Evolutionary conservation across 768 basidiomycete genomes (phyloP), one percentile per base, ranked within the genome.

Genomic region (Porphyrellus cyaneotinctus): DNA sequence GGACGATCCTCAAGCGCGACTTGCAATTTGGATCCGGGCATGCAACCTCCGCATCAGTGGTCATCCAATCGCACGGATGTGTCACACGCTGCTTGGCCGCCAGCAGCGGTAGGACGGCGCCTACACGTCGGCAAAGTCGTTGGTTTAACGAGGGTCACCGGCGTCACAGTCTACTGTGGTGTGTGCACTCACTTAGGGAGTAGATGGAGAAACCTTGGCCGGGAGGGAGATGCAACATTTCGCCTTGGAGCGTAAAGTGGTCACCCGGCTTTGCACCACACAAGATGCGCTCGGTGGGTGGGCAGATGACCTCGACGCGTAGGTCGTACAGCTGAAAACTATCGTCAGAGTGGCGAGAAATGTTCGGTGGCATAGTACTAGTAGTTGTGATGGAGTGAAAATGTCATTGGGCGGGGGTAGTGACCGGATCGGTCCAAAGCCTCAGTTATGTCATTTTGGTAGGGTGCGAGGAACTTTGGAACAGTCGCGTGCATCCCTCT

Each of bases 121-220:
- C 85, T 86, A 12, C n/a, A 22, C 24, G 26, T 28, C 8, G 10
- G 28, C 28, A 11, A 23, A 15, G 22, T 37, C 22, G 2, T n/a
- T n/a, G n/a, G n/a, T n/a, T 43, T 6, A 42, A 23, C 14, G 14
- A 24, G 2, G 18, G 18, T n/a, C 35, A 13, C 17, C 23, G 17
- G 14, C 14, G 13, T 15, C 18, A 36, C 8, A n/a, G 5, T n/a
- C n/a, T 36, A 4, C 35, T 15, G 15, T 26, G 6, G 15, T 10
- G 10, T 24, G 6, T 37, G 6, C 15, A 37, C 51, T 33, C 54
- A 83, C 85, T 72, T 10, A 85, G 69, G 0, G 84, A 86, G 60
- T 85, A 87, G 45, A 87, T 83, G 2, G 85, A 85, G 59, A 87
- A 76, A 2, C 83, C 85, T 61, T 85, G 84, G 0, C 73, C 77